Evolutionary conservation across 306 rosid species (phyloP).

Genomic region (Sindora glabra): DNA sequence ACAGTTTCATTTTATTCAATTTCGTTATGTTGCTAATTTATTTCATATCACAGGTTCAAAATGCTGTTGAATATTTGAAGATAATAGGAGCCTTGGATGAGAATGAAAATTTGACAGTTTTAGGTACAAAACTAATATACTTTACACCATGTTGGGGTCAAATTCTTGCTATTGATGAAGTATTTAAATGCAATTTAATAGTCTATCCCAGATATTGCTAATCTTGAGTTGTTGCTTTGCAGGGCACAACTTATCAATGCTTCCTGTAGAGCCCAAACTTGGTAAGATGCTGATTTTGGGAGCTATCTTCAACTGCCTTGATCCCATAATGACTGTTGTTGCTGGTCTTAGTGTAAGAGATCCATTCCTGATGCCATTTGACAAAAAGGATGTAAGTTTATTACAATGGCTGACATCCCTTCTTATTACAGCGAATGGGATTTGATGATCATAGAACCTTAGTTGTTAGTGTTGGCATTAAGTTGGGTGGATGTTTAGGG

Average conservation of each 20-base stretch:
- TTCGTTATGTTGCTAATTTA: not conserved
- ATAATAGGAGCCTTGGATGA: conserved; percentile 84
- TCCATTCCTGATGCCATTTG: conserved; percentile 78
- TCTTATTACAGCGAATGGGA: not conserved
- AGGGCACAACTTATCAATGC: conserved; percentile 84
- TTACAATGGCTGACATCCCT: not conserved
- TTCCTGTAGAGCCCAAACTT: conserved; percentile 97
- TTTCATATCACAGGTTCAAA: conserved; percentile 65
- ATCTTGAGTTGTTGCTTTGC: conserved; percentile 29
- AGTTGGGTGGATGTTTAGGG: not conserved
- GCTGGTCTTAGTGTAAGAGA: conserved; percentile 97
- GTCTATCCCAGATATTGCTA: not conserved
- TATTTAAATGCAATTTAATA: not conserved
- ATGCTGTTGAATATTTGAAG: conserved; percentile 88
- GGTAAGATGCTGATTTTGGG: conserved; percentile 96
- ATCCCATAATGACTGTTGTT: conserved; percentile 89
- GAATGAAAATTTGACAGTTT: conserved; percentile 73
- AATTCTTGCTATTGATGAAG: not conserved
- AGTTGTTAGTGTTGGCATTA: not conserved
- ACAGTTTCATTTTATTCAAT: conserved; percentile 11
- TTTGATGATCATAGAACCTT: not conserved
- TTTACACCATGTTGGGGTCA: conserved; percentile 6
- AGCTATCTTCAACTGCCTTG: conserved; percentile 81
- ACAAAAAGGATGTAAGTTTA: conserved; percentile 84
- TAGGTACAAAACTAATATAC: conserved; percentile 43